These are phyloP conservation scores for Salix koriyanagi DNA, from an alignment of 345 rosid genomes.

Conservation along the genomic window DNA sequence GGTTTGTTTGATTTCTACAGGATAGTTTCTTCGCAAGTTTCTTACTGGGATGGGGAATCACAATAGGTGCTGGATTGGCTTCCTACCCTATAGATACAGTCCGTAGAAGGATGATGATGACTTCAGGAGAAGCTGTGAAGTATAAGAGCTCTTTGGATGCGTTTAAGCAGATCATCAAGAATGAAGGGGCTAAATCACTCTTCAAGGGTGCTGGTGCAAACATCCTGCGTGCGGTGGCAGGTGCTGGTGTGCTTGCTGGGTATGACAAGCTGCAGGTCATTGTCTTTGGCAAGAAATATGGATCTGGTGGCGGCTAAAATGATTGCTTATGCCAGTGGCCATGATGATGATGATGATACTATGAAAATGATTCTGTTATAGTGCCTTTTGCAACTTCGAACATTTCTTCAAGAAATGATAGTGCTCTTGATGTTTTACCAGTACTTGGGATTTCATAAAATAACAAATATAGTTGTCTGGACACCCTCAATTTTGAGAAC, in stretches of 20 bases:
- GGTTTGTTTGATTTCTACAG: conserved; percentile 5
- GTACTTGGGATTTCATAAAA: conserved; percentile 6
- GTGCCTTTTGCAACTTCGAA: conserved; percentile 18
- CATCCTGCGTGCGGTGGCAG: conserved; percentile 32
- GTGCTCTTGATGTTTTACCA: conserved; percentile 7
- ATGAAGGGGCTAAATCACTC: conserved; percentile 24
- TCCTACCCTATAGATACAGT: conserved; percentile 28
- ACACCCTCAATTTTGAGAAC: conserved; percentile 21
- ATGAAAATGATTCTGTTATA: conserved; percentile 11
- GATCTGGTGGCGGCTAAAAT: conserved; percentile 19
- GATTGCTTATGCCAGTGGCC: neutral
- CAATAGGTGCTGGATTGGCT: conserved; percentile 21
- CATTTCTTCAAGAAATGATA: conserved; percentile 18
- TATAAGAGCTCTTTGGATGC: conserved; percentile 29
- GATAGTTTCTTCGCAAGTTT: conserved; percentile 21
- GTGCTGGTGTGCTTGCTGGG: conserved; percentile 37
- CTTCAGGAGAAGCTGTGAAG: conserved; percentile 33
- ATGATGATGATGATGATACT: conserved; percentile 3
- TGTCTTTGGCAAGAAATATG: conserved; percentile 29
- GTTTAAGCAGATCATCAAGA: conserved; percentile 24
- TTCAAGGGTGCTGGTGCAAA: conserved; percentile 36
- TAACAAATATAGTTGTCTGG: neutral
- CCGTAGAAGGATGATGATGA: conserved; percentile 36
- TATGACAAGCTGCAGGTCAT: conserved; percentile 33
- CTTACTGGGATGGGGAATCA: conserved; percentile 15